A percentile compares a stretch with the other conserved stretches of the same genome.
phyloP scores from a whole-genome alignment of 2,329 filamentous ascomycete species.

The Arthrobotrys pseudoclavata region DNA sequence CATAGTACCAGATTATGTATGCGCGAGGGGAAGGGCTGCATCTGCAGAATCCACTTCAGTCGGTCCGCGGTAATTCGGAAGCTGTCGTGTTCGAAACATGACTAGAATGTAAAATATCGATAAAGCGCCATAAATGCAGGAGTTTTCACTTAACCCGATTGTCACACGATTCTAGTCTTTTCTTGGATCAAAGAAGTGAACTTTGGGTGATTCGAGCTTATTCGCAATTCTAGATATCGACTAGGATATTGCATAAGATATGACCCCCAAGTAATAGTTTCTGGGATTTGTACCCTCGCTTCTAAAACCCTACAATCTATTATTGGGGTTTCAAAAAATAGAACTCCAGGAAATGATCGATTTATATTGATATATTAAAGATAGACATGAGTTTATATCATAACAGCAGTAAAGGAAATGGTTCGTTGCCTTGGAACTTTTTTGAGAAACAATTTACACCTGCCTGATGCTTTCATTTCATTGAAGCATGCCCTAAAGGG shows the following conservation, averaged over 20 bases:
- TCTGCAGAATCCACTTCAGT: neutral
- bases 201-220: too few species aligned
- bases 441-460: constrained; percentile 18
- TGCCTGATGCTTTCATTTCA: constrained; percentile 28
- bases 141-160: neutral
- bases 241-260: too few species aligned
- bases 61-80: neutral
- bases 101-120: neutral
- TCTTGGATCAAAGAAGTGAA: too few species aligned
- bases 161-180: neutral
- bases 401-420: constrained; percentile 18
- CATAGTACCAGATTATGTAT: constrained; percentile 8
- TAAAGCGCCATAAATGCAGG: neutral
- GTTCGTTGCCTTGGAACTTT: constrained; percentile 11
- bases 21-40: neutral
- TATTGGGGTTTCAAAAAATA: too few species aligned
- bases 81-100: neutral
- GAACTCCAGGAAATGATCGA: too few species aligned
- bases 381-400: constrained; percentile 35
- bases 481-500: constrained; percentile 9
- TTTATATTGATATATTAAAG: constrained; percentile 23
- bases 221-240: too few species aligned
- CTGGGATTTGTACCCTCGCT: too few species aligned
- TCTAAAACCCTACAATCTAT: too few species aligned
- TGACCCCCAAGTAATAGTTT: too few species aligned